A percentile compares a stretch with the other conserved stretches of the same genome.
phyloP scores from a whole-genome alignment of 768 basidiomycete genomes.

The Mycena latifolia region DNA sequence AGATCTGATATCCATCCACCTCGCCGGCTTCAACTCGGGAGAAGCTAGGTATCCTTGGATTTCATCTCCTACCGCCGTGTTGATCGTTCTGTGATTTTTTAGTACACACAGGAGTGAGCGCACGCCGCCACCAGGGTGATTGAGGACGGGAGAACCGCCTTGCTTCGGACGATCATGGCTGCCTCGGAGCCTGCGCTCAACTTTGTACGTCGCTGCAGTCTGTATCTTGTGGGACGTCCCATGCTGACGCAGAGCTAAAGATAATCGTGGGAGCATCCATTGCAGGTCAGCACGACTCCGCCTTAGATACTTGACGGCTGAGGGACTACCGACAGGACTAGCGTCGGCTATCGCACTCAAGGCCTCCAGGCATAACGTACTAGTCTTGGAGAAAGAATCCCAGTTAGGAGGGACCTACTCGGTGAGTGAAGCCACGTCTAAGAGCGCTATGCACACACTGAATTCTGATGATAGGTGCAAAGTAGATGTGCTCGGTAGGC shows the following conservation, averaged over 20 bases:
- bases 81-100: no score
- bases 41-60: no score
- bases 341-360: slow-evolving; percentile 26
- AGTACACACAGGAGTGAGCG: no score
- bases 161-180: slow-evolving; percentile 3
- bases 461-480: neutral
- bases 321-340: slow-evolving; percentile 4
- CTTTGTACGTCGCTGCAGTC: neutral
- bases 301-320: neutral
- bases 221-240: no score
- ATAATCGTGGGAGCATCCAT: slow-evolving; percentile 30
- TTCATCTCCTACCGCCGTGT: no score
- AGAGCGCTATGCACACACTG: no score
- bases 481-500: slow-evolving; percentile 18
- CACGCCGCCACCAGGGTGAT: no score
- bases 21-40: no score
- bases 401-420: slow-evolving; percentile 6
- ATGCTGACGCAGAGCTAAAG: neutral
- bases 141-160: no score
- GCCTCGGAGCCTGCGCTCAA: neutral
- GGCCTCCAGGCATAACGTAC: slow-evolving; percentile 17
- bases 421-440: neutral
- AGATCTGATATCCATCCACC: no score
- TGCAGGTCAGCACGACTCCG: neutral
- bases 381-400: slow-evolving; percentile 26